A percentile compares a stretch with the other conserved stretches of the same genome.
Conservation (phyloP, 345 rosid genomes). For the Camelina sativa region DNA sequence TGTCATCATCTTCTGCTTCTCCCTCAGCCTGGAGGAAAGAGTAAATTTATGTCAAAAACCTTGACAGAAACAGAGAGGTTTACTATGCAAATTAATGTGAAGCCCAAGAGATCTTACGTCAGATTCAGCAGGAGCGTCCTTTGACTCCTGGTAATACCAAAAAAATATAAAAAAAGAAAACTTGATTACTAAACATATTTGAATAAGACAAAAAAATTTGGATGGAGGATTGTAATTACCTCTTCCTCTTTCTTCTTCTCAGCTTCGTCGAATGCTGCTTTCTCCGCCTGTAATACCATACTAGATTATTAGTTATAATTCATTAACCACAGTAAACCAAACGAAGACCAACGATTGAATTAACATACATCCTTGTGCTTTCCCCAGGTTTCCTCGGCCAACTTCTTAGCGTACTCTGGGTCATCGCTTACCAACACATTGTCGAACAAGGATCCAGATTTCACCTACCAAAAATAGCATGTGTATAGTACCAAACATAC, state of each 20-base stretch:
- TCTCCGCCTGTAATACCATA: conserved; percentile 73
- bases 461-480: conserved; percentile 50
- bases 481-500: neutral
- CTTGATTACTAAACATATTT: neutral
- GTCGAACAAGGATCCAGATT: conserved; percentile 89
- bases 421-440: conserved; percentile 77
- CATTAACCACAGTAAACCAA: conserved; percentile 30
- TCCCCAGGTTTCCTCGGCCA: conserved; percentile 92
- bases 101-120: conserved; percentile 60
- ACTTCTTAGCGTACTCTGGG: conserved; percentile 72
- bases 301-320: conserved; percentile 4
- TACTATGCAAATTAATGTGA: neutral
- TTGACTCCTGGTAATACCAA: conserved; percentile 58
- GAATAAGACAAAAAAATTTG: neutral
- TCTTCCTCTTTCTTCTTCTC: conserved; percentile 85
- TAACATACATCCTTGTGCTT: conserved; percentile 80
- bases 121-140: conserved; percentile 64
- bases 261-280: conserved; percentile 92
- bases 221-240: conserved; percentile 48
- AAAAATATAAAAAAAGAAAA: neutral
- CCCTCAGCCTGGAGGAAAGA: conserved; percentile 65
- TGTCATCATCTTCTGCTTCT: conserved; percentile 57
- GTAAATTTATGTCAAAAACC: conserved; percentile 5
- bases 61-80: neutral
- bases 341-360: neutral